Evolutionary conservation across 2,329 filamentous ascomycete genomes (phyloP).

Genomic region (Aspergillus uvarum): DNA sequence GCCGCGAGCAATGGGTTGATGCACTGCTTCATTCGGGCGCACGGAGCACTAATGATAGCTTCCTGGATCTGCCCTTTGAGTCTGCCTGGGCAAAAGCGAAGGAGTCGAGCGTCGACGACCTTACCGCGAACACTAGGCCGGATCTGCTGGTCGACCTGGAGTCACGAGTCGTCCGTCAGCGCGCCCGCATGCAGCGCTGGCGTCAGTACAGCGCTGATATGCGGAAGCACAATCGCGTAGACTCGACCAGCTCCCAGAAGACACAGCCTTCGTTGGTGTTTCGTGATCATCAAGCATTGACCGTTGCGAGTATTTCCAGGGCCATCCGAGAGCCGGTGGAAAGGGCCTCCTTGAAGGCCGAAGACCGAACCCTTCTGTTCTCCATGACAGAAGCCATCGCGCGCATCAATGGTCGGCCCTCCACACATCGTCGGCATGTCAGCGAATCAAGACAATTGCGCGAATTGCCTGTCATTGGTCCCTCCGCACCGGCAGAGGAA

Average conservation of each 20-base stretch:
- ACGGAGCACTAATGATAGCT: constrained; percentile 55
- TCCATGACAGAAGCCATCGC: constrained; percentile 36
- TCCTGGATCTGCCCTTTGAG: constrained; percentile 68
- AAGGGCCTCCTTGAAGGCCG: constrained; percentile 21
- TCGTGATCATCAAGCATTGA: constrained; percentile 40
- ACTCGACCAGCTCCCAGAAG: constrained; percentile 9
- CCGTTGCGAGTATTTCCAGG: constrained; percentile 39
- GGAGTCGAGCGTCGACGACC: constrained; percentile 52
- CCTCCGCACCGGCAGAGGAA: not conserved
- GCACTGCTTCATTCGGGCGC: constrained; percentile 67
- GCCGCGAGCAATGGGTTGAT: constrained; percentile 71
- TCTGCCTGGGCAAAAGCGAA: constrained; percentile 69
- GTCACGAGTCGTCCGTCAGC: constrained; percentile 64
- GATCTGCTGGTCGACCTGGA: constrained; percentile 68
- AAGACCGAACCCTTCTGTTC: constrained; percentile 35
- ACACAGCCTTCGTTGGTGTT: constrained; percentile 29
- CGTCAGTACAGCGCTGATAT: constrained; percentile 58
- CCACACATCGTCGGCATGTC: constrained; percentile 7
- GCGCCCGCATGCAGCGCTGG: constrained; percentile 70
- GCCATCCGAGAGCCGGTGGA: constrained; percentile 31
- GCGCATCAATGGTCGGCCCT: constrained; percentile 28
- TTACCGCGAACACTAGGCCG: constrained; percentile 20
- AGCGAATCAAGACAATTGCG: not conserved
- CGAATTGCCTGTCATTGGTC: constrained; percentile 3
- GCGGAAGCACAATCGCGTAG: constrained; percentile 19